phyloP scores from a whole-genome alignment of 1,284 basidiomycete species.

The Ganoderma multipileum region DNA sequence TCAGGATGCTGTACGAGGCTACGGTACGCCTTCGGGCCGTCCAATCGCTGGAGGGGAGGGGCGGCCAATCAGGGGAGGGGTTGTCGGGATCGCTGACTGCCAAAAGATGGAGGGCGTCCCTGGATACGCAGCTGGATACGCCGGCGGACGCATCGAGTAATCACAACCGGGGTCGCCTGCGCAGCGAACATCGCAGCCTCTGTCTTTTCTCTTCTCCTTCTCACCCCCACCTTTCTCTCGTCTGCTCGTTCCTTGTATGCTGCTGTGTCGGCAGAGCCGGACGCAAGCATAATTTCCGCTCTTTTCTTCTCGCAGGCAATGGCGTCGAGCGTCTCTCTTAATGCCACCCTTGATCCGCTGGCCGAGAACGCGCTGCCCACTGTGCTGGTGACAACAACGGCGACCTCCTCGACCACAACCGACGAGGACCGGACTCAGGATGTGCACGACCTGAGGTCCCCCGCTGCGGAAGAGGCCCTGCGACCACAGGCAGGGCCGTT shows the following conservation, averaged over 20 bases:
- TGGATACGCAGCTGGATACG: slow-evolving; percentile 16
- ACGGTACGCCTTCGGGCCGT: slow-evolving; percentile 13
- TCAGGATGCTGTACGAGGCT: neutral
- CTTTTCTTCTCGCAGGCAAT: slow-evolving; percentile 26
- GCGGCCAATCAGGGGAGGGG: slow-evolving; percentile 13
- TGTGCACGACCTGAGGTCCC: slow-evolving; percentile 2
- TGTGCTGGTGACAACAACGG: slow-evolving; percentile 29
- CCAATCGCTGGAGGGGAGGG: slow-evolving; percentile 1
- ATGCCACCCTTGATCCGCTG: slow-evolving; percentile 31
- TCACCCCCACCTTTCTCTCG: slow-evolving; percentile 9
- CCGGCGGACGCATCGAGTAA: neutral
- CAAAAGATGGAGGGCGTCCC: slow-evolving; percentile 6
- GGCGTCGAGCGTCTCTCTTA: slow-evolving; percentile 30
- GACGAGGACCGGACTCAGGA: slow-evolving; percentile 3
- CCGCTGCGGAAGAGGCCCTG: slow-evolving; percentile 24
- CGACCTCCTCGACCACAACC: slow-evolving; percentile 21
- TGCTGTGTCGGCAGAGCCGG: slow-evolving; percentile 41
- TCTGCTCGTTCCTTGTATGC: slow-evolving; percentile 29
- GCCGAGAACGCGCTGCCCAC: slow-evolving; percentile 32
- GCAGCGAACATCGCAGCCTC: neutral
- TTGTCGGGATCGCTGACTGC: slow-evolving; percentile 1
- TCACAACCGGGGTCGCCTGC: slow-evolving; percentile 5
- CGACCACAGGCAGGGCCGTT: slow-evolving; percentile 64
- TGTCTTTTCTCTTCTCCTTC: slow-evolving; percentile 13
- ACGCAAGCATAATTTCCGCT: slow-evolving; percentile 41